Evolutionary conservation across 495 filamentous ascomycete species (phyloP).

Genomic region (Oidiodendron maius): DNA sequence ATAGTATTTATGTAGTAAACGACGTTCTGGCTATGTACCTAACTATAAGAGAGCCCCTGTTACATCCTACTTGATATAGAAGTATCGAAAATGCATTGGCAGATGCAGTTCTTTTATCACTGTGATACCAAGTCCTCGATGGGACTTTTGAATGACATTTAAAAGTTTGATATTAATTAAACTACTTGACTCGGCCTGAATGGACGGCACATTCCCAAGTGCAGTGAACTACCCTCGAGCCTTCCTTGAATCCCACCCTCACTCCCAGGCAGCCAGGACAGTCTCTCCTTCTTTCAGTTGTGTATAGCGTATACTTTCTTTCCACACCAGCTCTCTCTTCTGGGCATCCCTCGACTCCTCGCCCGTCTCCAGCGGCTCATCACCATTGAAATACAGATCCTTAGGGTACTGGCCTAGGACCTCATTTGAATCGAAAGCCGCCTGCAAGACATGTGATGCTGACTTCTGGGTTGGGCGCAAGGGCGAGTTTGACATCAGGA

Average conservation of each 20-base stretch:
- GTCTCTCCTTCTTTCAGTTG: slow-evolving; percentile 1
- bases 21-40: background rate
- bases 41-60: background rate
- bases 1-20: background rate
- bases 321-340: background rate
- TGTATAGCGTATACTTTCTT: background rate
- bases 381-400: background rate
- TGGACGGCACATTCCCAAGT: background rate
- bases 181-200: background rate
- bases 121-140: background rate
- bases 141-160: background rate
- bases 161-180: background rate
- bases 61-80: background rate
- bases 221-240: background rate
- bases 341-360: background rate
- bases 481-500: background rate
- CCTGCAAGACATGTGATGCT: background rate
- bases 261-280: background rate
- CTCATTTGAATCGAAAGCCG: background rate
- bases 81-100: background rate
- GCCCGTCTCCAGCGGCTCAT: background rate
- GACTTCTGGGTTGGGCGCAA: background rate
- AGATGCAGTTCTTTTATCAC: background rate
- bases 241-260: background rate
- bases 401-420: background rate